Percentiles rank a stretch among this genome's conserved stretches.
Conservation (phyloP, 768 basidiomycete genomes). For the Leucosporidium yakuticum region DNA sequence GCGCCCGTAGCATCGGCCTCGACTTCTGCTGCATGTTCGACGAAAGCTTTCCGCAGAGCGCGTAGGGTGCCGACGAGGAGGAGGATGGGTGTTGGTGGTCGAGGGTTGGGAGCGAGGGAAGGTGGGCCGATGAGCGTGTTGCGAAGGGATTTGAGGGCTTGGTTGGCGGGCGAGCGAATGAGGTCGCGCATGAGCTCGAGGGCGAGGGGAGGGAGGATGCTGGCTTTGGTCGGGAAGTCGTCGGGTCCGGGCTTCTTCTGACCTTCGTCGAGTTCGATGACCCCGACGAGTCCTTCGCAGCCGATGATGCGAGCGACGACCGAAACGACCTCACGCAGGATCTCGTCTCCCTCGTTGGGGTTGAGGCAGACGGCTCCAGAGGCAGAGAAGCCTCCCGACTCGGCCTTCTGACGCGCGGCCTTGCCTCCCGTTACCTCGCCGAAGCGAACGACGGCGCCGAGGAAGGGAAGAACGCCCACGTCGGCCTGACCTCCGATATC, state of each 20-base stretch:
- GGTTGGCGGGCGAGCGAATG: constrained; percentile 39
- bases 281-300: constrained; percentile 36
- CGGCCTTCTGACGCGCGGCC: constrained; percentile 3
- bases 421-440: constrained; percentile 34
- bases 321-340: constrained; percentile 36
- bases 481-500: constrained; percentile 32
- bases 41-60: constrained; percentile 35
- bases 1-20: constrained; percentile 17
- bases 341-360: constrained; percentile 27
- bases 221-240: constrained; percentile 7
- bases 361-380: background rate
- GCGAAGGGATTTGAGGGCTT: constrained; percentile 37
- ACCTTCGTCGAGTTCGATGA: constrained; percentile 28
- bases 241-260: constrained; percentile 13
- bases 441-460: constrained; percentile 36
- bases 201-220: constrained; percentile 27
- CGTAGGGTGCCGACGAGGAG: constrained; percentile 36
- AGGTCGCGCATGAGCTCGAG: constrained; percentile 38
- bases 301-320: constrained; percentile 37
- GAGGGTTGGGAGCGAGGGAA: background rate
- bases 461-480: constrained; percentile 33
- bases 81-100: constrained; percentile 23
- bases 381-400: background rate
- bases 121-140: constrained; percentile 26
- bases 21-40: constrained; percentile 30